Base-by-base conservation (phyloP, 2,329 filamentous ascomycete genomes). In the Colletotrichum sansevieriae region DNA sequence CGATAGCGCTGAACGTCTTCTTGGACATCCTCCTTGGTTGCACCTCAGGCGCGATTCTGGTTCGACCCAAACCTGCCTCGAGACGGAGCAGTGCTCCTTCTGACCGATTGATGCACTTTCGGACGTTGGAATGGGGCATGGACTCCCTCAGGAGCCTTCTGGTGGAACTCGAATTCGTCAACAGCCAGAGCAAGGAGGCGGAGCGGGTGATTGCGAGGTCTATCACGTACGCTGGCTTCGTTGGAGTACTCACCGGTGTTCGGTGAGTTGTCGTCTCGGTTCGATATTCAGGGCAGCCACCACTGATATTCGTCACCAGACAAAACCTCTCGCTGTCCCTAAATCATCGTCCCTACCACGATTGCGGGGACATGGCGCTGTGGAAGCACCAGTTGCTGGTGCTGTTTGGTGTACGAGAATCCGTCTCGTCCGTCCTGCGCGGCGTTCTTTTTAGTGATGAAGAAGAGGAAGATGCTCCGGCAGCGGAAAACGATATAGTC, bases 21-120 rank as follows among this genome's bases (percentile, higher is more conserved):
- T 80, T 91, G 0, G 89, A 91, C 74, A 77, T 85, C 6, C 79
- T 91, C 56, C 85, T 91, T 81, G 88, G 88, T 2, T 91, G 89
- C 74, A 90, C 88, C 0, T 88, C 86, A 69, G 87, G 87, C 10
- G 46, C 56, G 5, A 49, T 33, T 2, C 39, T 65, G 37, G 60
- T 59, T 51, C 29, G 25, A 7, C 25, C 22, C 22, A 13, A 8
- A 11, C 15, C 6, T n/a, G 12, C 33, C 7, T 8, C 33, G 7
- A 13, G 13, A 10, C 29, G 7, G 3, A 46, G n/a, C 8, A 9
- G 29, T 3, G 18, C n/a, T 20, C n/a, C 9, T 29, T 41, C 35
- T 18, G 71, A 51, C 37, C 56, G 78, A 41, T 83, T 87, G 79
- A 75, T 86, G 75, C 84, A 87, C 75, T 87, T 87, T 68, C 78